phyloP scores from a whole-genome alignment of 768 basidiomycete genomes.

The Mycena leptocephala region DNA sequence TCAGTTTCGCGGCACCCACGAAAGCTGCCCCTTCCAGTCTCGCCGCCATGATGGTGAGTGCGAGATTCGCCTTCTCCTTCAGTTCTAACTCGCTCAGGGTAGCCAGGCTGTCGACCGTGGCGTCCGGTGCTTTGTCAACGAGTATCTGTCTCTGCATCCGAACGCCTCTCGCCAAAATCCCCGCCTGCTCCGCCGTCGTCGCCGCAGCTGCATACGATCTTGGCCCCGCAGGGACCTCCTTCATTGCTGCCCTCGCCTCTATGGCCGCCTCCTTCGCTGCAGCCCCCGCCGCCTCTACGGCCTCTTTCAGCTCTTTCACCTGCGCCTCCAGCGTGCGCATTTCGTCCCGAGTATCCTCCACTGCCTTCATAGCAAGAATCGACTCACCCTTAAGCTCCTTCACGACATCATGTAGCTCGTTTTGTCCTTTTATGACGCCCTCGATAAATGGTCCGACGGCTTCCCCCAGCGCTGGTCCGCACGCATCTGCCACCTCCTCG shows the following conservation, averaged over 20 bases:
- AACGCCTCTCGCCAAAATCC: not conserved
- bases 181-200: slow-evolving; percentile 5
- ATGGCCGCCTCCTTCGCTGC: not conserved
- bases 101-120: not conserved
- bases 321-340: not conserved
- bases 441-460: not conserved
- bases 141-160: slow-evolving; percentile 10
- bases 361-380: too few relatives aligned
- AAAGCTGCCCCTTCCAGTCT: not conserved
- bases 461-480: not conserved
- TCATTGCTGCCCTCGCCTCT: not conserved
- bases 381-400: not conserved
- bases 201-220: not conserved
- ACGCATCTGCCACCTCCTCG: not conserved
- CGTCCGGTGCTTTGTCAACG: not conserved
- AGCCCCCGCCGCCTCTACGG: not conserved
- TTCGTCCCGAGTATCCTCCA: not conserved
- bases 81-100: not conserved
- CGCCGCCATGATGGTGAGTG: not conserved
- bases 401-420: not conserved
- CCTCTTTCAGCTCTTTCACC: not conserved
- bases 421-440: not conserved
- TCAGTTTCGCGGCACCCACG: not conserved
- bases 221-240: not conserved
- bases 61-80: slow-evolving; percentile 1